A percentile compares a stretch with the other conserved stretches of the same genome.
phyloP scores from a whole-genome alignment of 441 rosid species.

The Gossypium trilobum region DNA sequence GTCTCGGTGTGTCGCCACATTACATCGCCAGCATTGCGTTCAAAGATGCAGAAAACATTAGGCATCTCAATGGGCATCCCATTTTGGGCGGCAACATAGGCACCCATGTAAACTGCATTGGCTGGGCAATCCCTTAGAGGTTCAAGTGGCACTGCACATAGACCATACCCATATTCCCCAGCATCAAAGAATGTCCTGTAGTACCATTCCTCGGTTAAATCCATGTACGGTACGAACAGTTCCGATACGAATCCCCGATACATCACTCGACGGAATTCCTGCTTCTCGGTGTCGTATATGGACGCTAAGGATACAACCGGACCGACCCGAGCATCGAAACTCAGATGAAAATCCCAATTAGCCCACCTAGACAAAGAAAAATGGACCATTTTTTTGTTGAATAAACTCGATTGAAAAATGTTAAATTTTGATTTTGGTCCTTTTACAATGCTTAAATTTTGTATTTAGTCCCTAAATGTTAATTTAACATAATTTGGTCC shows the following conservation, averaged over 20 bases:
- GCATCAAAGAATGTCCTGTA: conserved; percentile 34
- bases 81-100: conserved; percentile 27
- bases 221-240: conserved; percentile 58
- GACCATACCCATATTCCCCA: conserved; percentile 56
- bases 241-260: conserved; percentile 52
- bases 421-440: neutral
- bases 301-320: conserved; percentile 48
- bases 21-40: conserved; percentile 48
- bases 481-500: neutral
- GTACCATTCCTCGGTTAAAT: conserved; percentile 51
- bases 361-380: conserved; percentile 37
- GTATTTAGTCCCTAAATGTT: neutral
- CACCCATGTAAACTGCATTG: conserved; percentile 50
- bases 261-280: conserved; percentile 32
- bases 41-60: conserved; percentile 52
- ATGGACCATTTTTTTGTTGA: neutral
- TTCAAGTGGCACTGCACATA: conserved; percentile 31
- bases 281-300: conserved; percentile 36
- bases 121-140: conserved; percentile 47
- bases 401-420: neutral
- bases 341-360: conserved; percentile 50
- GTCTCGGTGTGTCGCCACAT: conserved; percentile 68
- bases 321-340: conserved; percentile 50
- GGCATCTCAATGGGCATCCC: conserved; percentile 31
- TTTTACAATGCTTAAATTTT: neutral